Evolutionary conservation across 495 filamentous ascomycete species (phyloP).

Genomic region (Delitschia confertaspora): DNA sequence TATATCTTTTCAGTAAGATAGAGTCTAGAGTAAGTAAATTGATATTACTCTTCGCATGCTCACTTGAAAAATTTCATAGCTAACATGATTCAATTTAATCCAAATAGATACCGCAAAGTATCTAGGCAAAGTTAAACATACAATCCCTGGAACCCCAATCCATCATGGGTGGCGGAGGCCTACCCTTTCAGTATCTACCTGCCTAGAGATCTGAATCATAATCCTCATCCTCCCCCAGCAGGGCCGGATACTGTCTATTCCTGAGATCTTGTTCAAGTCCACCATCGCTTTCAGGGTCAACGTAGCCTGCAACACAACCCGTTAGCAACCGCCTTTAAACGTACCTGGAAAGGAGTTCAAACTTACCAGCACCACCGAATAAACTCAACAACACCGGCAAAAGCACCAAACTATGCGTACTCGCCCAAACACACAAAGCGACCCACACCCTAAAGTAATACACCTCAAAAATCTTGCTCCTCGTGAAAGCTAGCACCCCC

Average conservation of each 20-base stretch:
- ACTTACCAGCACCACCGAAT: slow-evolving; percentile 69
- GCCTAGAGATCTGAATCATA: no score
- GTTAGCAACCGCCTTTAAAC: slow-evolving; percentile 9
- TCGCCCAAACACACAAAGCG: slow-evolving; percentile 81
- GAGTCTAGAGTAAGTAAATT: no score
- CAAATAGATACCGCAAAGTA: no score
- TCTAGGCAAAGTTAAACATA: no score
- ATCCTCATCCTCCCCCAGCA: slow-evolving; percentile 39
- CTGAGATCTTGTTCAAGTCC: slow-evolving; percentile 76
- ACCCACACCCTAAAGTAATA: slow-evolving; percentile 98
- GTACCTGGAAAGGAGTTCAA: not conserved
- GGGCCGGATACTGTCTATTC: slow-evolving; percentile 35
- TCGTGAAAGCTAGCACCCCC: slow-evolving; percentile 82
- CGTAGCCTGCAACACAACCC: slow-evolving; percentile 53
- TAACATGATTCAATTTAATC: no score
- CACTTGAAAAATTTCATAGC: no score
- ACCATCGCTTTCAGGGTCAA: slow-evolving; percentile 73
- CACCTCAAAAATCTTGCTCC: slow-evolving; percentile 98
- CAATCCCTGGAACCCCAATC: no score
- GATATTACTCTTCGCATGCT: no score
- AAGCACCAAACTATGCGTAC: slow-evolving; percentile 80
- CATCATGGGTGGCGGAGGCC: no score
- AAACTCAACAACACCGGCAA: slow-evolving; percentile 84
- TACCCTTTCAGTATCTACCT: no score
- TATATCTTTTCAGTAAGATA: no score